Percentiles rank a stretch among this genome's conserved stretches.
Evolutionary conservation across 2,329 filamentous ascomycete species (phyloP).

Genomic region (Penicillium rolfsii): DNA sequence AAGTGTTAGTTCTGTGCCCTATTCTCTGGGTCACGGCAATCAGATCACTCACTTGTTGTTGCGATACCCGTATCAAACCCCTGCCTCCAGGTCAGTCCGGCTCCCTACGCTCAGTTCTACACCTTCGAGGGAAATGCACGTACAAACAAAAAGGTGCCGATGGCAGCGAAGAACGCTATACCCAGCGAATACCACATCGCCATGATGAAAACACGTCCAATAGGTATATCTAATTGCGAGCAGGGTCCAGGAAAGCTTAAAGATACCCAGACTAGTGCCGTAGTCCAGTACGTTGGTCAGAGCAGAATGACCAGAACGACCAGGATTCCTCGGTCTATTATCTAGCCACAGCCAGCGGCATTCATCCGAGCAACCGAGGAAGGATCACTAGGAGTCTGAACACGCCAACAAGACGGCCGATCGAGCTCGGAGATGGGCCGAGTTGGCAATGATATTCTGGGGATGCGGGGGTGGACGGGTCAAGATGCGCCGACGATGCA

Average conservation of each 20-base stretch:
- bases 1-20: not conserved
- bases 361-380: constrained; percentile 28
- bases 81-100: constrained; percentile 34
- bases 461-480: constrained; percentile 23
- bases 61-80: constrained; percentile 65
- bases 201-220: constrained; percentile 31
- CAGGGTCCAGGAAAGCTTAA: not conserved
- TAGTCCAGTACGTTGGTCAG: not conserved
- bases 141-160: constrained; percentile 63
- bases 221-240: not conserved
- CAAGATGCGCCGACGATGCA: constrained; percentile 19
- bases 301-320: not conserved
- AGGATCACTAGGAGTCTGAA: constrained; percentile 16
- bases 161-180: constrained; percentile 60
- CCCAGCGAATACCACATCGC: constrained; percentile 53
- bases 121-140: constrained; percentile 24
- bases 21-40: no score
- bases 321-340: constrained; percentile 10
- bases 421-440: constrained; percentile 35
- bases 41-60: constrained; percentile 56
- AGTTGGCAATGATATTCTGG: constrained; percentile 23
- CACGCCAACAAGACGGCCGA: constrained; percentile 5
- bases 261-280: not conserved
- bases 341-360: constrained; percentile 12
- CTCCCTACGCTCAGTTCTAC: not conserved